These are phyloP conservation scores for Colletotrichum neosansevieriae DNA, from an alignment of 2,329 filamentous ascomycete genomes.

Conservation along the genomic window DNA sequence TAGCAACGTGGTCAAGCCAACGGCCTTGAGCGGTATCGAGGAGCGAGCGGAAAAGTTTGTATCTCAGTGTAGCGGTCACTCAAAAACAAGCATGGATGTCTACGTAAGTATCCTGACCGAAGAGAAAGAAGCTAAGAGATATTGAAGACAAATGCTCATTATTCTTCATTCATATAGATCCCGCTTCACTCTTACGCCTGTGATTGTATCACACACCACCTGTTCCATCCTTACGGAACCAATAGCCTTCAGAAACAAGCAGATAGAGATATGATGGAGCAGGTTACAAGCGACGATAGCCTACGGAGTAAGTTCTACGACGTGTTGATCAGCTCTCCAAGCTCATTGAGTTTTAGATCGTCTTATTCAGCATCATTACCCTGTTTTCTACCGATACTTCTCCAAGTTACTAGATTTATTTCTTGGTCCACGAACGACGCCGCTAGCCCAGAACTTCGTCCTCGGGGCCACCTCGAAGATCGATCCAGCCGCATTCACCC, in stretches of 20 bases:
- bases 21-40: constrained; percentile 67
- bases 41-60: constrained; percentile 68
- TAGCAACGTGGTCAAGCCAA: constrained; percentile 70
- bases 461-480: constrained; percentile 61
- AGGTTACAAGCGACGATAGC: constrained; percentile 75
- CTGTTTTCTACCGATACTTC: constrained; percentile 61
- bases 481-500: constrained; percentile 64
- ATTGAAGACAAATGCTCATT: too few species aligned
- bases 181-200: constrained; percentile 74
- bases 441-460: constrained; percentile 70
- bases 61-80: constrained; percentile 61
- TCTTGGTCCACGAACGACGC: constrained; percentile 67
- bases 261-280: constrained; percentile 76
- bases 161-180: background rate
- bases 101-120: constrained; percentile 61
- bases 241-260: constrained; percentile 66
- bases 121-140: too few species aligned
- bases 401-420: constrained; percentile 61
- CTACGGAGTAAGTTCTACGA: constrained; percentile 65
- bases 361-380: constrained; percentile 68
- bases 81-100: constrained; percentile 64
- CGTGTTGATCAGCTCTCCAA: background rate
- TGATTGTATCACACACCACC: constrained; percentile 75
- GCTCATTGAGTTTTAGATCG: constrained; percentile 58
- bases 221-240: constrained; percentile 75